Conservation (phyloP, 108 stramenopile genomes). For the Licmophora abbreviata region DNA sequence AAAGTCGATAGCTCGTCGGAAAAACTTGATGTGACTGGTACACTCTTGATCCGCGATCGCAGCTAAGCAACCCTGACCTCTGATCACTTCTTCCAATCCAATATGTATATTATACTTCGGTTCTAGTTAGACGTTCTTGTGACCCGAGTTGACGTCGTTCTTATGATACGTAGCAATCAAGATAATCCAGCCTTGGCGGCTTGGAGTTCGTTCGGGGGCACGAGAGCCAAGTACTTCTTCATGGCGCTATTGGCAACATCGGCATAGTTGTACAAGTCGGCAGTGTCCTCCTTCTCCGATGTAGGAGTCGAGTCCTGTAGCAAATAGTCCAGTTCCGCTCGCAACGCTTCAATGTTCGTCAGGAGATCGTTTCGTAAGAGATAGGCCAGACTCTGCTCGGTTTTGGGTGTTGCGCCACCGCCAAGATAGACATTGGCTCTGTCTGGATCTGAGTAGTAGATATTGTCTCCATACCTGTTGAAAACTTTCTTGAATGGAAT, state of each 20-base stretch:
- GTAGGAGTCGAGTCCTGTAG: slow-evolving; percentile 22
- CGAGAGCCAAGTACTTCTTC: slow-evolving; percentile 54
- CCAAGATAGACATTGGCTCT: slow-evolving; percentile 76
- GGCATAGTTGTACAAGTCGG: slow-evolving; percentile 33
- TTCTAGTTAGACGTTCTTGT: no score
- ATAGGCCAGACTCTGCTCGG: slow-evolving; percentile 65
- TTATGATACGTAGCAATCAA: neutral
- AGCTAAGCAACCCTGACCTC: no score
- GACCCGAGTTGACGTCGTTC: no score
- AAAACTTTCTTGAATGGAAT: slow-evolving; percentile 69
- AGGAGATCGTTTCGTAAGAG: slow-evolving; percentile 72
- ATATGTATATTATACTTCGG: no score
- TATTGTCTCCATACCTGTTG: slow-evolving; percentile 82
- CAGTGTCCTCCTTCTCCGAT: slow-evolving; percentile 21
- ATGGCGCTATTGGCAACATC: slow-evolving; percentile 37
- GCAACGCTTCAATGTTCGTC: slow-evolving; percentile 63
- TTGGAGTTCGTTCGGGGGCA: slow-evolving; percentile 61
- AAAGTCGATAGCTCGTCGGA: no score
- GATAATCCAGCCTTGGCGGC: slow-evolving; percentile 21
- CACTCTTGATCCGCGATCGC: no score
- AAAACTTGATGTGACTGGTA: no score
- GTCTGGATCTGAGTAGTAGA: slow-evolving; percentile 80
- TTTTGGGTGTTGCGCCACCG: slow-evolving; percentile 70
- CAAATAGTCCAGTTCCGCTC: slow-evolving; percentile 60
- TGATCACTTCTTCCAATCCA: no score